Conservation (phyloP, 2,329 filamentous ascomycete species). For the Bimuria novae-zelandiae region DNA sequence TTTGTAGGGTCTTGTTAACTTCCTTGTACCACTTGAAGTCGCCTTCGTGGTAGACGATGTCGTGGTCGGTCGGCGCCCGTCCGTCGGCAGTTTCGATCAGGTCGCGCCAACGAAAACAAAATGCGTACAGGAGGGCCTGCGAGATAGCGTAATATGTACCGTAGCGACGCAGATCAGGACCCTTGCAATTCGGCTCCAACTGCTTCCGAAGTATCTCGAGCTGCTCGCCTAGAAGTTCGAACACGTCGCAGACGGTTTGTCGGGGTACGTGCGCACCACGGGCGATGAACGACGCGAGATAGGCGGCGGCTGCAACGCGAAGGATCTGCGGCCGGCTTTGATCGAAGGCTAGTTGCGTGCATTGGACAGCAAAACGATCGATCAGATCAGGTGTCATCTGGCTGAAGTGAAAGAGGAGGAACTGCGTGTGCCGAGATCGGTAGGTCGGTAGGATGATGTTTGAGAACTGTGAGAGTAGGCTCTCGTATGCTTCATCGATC, state of each 20-base stretch:
- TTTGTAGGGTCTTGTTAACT: conserved; percentile 73
- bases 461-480: conserved; percentile 82
- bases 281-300: conserved; percentile 92
- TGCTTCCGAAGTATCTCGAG: conserved; percentile 74
- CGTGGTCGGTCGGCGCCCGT: conserved; percentile 43
- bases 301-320: conserved; percentile 85
- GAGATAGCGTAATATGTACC: conserved; percentile 83
- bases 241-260: conserved; percentile 79
- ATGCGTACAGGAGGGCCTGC: conserved; percentile 92
- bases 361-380: conserved; percentile 79
- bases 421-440: conserved; percentile 91
- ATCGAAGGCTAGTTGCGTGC: conserved; percentile 74
- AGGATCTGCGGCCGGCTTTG: conserved; percentile 66
- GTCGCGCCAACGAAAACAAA: conserved; percentile 97
- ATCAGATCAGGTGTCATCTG: conserved; percentile 79
- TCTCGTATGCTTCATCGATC: conserved; percentile 74
- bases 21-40: conserved; percentile 79
- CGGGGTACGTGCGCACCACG: conserved; percentile 81
- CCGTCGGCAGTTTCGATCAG: conserved; percentile 66
- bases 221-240: conserved; percentile 76
- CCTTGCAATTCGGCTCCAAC: conserved; percentile 75
- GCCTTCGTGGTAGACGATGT: conserved; percentile 67
- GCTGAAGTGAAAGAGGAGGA: conserved; percentile 93
- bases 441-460: conserved; percentile 88
- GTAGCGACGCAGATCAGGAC: conserved; percentile 84